These are phyloP conservation scores for Wickerhamiella parazyma DNA, from an alignment of 805 yeast genomes.

Conservation along the genomic window DNA sequence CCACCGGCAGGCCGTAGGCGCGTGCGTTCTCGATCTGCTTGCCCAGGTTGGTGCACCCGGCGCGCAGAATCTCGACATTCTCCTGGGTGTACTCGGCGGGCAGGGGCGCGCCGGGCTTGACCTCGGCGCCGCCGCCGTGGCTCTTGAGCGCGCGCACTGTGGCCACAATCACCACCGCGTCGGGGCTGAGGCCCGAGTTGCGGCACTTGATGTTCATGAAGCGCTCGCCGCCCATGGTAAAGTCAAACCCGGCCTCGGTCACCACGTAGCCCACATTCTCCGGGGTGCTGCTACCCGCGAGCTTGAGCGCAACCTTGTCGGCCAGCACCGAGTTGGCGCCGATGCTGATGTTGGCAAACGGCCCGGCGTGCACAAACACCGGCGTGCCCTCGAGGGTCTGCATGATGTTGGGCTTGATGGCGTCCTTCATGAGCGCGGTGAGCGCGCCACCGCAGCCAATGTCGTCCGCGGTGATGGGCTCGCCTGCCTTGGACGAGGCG, in stretches of 20 bases:
- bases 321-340: conserved; percentile 94
- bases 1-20: conserved; percentile 78
- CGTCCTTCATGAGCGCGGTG: conserved; percentile 88
- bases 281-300: conserved; percentile 50
- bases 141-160: conserved; percentile 93
- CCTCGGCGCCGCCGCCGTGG: conserved; percentile 96
- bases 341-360: conserved; percentile 92
- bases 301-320: conserved; percentile 80
- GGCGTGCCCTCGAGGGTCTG: conserved; percentile 97
- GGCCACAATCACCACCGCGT: conserved; percentile 85
- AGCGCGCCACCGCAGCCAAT: conserved; percentile 92
- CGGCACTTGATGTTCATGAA: conserved; percentile 93
- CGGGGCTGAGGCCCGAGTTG: conserved; percentile 76
- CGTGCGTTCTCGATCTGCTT: conserved; percentile 82
- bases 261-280: conserved; percentile 62
- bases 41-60: conserved; percentile 76
- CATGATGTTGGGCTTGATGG: conserved; percentile 92
- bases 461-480: conserved; percentile 86
- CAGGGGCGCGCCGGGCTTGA: conserved; percentile 80
- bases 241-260: conserved; percentile 97
- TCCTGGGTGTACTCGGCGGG: conserved; percentile 73
- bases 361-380: conserved; percentile 95
- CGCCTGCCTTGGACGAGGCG: conserved; percentile 61
- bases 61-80: conserved; percentile 60
- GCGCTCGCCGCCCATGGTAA: conserved; percentile 98